These are phyloP conservation scores for Magnolia sinica DNA, from an alignment of 164 flowering plant genomes.

Conservation along the genomic window DNA sequence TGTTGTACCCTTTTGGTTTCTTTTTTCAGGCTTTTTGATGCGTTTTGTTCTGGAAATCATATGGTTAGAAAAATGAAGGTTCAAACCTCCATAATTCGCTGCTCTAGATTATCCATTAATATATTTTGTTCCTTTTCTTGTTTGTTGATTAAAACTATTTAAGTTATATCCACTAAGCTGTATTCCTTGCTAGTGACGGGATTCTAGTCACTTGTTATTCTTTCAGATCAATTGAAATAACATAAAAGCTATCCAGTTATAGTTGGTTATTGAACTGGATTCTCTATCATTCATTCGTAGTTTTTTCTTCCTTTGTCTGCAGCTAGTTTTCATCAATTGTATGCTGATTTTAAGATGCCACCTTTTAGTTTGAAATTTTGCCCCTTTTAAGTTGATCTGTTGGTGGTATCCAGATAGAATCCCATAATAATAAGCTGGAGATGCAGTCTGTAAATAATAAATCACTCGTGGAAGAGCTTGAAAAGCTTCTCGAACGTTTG, in stretches of 20 bases:
- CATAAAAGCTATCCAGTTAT: background rate
- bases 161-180: background rate
- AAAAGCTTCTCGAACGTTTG: slow-evolving; percentile 80
- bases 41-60: background rate
- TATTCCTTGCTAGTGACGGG: no score
- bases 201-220: background rate
- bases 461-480: slow-evolving; percentile 84
- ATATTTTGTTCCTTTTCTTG: background rate
- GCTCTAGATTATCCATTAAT: no score
- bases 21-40: background rate
- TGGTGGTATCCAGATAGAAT: slow-evolving; percentile 70
- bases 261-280: background rate
- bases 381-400: background rate
- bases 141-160: background rate
- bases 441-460: slow-evolving; percentile 96
- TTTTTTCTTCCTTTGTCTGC: background rate
- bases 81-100: background rate
- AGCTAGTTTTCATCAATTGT: background rate
- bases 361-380: background rate
- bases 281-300: background rate
- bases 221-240: background rate
- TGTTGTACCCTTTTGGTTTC: background rate
- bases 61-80: background rate
- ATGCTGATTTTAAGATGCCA: background rate
- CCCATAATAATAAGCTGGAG: slow-evolving; percentile 94